These are phyloP conservation scores for Phlyctochytrium arcticum DNA, from an alignment of 192 early-diverging fungal genomes.

Conservation along the genomic window DNA sequence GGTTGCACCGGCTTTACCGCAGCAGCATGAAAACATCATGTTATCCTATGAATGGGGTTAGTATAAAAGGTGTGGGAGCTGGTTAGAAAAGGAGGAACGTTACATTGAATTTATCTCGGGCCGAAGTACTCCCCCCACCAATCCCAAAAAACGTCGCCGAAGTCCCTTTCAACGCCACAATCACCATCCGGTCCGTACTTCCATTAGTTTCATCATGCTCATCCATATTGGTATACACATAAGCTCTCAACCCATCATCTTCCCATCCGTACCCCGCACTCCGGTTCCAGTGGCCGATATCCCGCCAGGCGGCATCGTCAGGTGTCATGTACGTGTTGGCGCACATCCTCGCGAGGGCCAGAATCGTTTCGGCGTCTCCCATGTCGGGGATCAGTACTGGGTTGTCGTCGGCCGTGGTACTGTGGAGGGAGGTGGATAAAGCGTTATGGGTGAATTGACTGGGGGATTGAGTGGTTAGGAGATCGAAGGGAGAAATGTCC, in stretches of 20 bases:
- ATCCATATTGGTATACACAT: slow-evolving; percentile 71
- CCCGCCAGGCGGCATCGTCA: slow-evolving; percentile 25
- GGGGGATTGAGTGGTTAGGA: too few relatives aligned
- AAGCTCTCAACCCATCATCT: slow-evolving; percentile 61
- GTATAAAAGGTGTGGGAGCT: too few relatives aligned
- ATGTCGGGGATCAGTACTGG: slow-evolving; percentile 62
- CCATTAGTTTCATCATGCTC: too few relatives aligned
- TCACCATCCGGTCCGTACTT: too few relatives aligned
- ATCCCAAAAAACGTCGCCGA: slow-evolving; percentile 31
- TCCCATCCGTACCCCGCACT: slow-evolving; percentile 37
- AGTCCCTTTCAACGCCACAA: slow-evolving; percentile 83
- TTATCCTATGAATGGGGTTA: slow-evolving; percentile 62
- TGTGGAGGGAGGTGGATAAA: too few relatives aligned
- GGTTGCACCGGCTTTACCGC: slow-evolving; percentile 66
- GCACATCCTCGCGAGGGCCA: slow-evolving; percentile 74
- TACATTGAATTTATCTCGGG: slow-evolving; percentile 40
- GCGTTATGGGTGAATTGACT: too few relatives aligned
- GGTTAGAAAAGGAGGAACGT: neutral
- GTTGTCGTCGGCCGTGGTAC: too few relatives aligned
- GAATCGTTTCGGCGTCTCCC: slow-evolving; percentile 65
- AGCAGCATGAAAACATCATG: slow-evolving; percentile 93
- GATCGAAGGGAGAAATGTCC: too few relatives aligned
- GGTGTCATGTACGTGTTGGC: slow-evolving; percentile 78
- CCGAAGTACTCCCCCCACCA: slow-evolving; percentile 30
- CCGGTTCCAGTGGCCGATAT: slow-evolving; percentile 20